Conservation (phyloP, 495 filamentous ascomycete species). For the Platismatia glauca region DNA sequence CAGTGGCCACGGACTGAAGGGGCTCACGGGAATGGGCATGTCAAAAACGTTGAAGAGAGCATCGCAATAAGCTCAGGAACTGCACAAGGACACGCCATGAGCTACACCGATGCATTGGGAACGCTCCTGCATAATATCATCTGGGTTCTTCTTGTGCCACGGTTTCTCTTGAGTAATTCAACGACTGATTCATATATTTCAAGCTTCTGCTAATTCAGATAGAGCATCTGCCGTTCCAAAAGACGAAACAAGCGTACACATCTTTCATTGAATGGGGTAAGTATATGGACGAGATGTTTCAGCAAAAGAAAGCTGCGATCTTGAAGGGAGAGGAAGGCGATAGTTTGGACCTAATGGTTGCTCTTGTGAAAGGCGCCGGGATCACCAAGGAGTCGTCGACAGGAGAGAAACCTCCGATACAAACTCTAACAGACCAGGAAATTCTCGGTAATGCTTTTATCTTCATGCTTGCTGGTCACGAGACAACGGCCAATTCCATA, state of each 20-base stretch:
- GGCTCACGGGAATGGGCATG: not conserved
- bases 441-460: conserved; percentile 65
- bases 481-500: conserved; percentile 58
- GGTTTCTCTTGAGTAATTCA: conserved; percentile 33
- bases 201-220: not conserved
- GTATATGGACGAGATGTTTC: conserved; percentile 56
- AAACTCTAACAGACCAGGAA: conserved; percentile 43
- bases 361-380: conserved; percentile 38
- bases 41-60: not conserved
- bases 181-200: not conserved
- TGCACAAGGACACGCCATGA: conserved; percentile 45
- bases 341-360: conserved; percentile 58
- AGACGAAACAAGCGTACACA: conserved; percentile 35
- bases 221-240: conserved; percentile 43
- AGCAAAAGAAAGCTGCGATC: conserved; percentile 44
- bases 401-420: conserved; percentile 21
- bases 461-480: conserved; percentile 63
- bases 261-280: conserved; percentile 51
- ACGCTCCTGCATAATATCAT: conserved; percentile 46
- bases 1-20: conserved; percentile 39
- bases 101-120: conserved; percentile 47
- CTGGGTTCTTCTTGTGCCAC: conserved; percentile 42
- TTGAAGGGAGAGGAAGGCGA: conserved; percentile 35
- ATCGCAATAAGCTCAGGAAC: not conserved
- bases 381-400: conserved; percentile 18